These are phyloP conservation scores for Yamadazyma friedrichii DNA, from an alignment of 1,139 yeast genomes.

Conservation along the genomic window DNA sequence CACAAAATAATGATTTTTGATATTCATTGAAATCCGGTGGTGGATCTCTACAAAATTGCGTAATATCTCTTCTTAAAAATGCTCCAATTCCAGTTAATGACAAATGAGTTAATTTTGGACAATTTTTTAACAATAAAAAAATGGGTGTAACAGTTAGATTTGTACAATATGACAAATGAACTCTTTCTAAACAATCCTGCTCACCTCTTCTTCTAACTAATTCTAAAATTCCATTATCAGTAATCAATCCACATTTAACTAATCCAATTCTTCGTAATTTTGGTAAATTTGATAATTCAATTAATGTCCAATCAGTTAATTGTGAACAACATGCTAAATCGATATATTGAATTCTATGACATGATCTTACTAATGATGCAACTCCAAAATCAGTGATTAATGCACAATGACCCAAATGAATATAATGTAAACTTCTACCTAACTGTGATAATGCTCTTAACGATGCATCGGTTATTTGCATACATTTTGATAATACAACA, in stretches of 20 bases:
- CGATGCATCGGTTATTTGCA: slow-evolving; percentile 81
- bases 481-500: slow-evolving; percentile 86
- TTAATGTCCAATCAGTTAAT: slow-evolving; percentile 79
- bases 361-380: slow-evolving; percentile 66
- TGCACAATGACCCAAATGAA: slow-evolving; percentile 93
- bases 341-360: slow-evolving; percentile 86
- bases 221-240: slow-evolving; percentile 81
- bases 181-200: slow-evolving; percentile 80
- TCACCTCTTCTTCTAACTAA: slow-evolving; percentile 72
- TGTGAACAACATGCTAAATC: slow-evolving; percentile 95
- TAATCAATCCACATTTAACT: slow-evolving; percentile 86
- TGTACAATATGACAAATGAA: slow-evolving; percentile 89
- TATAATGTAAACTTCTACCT: slow-evolving; percentile 81
- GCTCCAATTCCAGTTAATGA: slow-evolving; percentile 88
- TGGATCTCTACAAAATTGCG: slow-evolving; percentile 89
- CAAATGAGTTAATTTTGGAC: slow-evolving; percentile 85
- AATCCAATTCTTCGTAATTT: slow-evolving; percentile 87
- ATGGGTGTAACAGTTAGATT: slow-evolving; percentile 73
- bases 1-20: slow-evolving; percentile 87
- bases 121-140: slow-evolving; percentile 68
- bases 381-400: slow-evolving; percentile 90
- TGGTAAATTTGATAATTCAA: slow-evolving; percentile 75
- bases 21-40: slow-evolving; percentile 90
- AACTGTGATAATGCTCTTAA: slow-evolving; percentile 68
- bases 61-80: slow-evolving; percentile 80